Conservation (phyloP, 2,329 filamentous ascomycete genomes). For the Penicillium sp. region DNA sequence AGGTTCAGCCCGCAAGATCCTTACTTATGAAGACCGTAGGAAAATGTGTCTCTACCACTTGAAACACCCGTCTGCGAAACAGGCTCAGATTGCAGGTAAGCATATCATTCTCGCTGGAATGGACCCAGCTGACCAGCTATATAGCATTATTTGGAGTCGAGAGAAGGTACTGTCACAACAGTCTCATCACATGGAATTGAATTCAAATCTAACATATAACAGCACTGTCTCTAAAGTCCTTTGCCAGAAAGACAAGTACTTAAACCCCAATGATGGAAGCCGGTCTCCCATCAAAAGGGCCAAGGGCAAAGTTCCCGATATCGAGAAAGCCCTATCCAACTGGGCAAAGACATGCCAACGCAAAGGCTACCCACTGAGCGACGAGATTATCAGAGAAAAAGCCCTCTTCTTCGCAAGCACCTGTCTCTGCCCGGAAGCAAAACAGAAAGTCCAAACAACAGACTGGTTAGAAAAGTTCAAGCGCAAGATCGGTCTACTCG, state of each 20-base stretch:
- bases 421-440: slow-evolving; percentile 66
- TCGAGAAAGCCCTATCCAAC: slow-evolving; percentile 83
- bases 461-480: slow-evolving; percentile 96
- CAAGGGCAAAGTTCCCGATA: slow-evolving; percentile 84
- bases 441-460: slow-evolving; percentile 66
- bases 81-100: slow-evolving; percentile 89
- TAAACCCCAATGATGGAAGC: slow-evolving; percentile 74
- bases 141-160: slow-evolving; percentile 88
- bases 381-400: slow-evolving; percentile 80
- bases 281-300: slow-evolving; percentile 74
- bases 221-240: slow-evolving; percentile 99
- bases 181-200: slow-evolving; percentile 18
- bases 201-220: slow-evolving; percentile 21
- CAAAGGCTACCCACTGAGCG: slow-evolving; percentile 68
- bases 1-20: slow-evolving; percentile 70
- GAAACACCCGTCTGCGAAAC: slow-evolving; percentile 83
- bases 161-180: slow-evolving; percentile 66
- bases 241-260: slow-evolving; percentile 89
- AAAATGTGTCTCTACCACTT: slow-evolving; percentile 93
- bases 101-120: neutral
- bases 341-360: slow-evolving; percentile 81
- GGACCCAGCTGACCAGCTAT: slow-evolving; percentile 18
- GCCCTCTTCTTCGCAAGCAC: slow-evolving; percentile 74
- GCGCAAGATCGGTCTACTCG: slow-evolving; percentile 68
- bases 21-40: slow-evolving; percentile 85